A percentile compares a stretch with the other conserved stretches of the same genome.
phyloP scores from a whole-genome alignment of 108 stramenopile genomes.

The Cyclotella sp. region DNA sequence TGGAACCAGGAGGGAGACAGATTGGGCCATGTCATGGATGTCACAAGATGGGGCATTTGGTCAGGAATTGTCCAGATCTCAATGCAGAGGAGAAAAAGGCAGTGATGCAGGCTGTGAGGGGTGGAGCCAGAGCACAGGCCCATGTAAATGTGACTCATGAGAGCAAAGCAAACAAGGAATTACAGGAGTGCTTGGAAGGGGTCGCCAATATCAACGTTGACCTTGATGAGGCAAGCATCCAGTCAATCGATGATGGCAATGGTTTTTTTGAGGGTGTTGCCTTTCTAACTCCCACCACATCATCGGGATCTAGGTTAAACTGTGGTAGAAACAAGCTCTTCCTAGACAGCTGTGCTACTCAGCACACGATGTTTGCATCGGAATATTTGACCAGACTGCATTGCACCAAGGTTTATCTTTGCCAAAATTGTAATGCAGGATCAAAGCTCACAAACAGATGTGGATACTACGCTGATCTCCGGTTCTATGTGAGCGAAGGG shows the following conservation, averaged over 20 bases:
- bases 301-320: background rate
- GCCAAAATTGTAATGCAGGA: constrained; percentile 3
- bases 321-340: background rate
- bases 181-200: constrained; percentile 11
- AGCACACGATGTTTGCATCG: background rate
- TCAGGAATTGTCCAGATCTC: background rate
- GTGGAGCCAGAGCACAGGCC: background rate
- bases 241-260: background rate
- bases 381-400: background rate
- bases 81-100: background rate
- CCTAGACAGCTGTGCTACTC: background rate
- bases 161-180: background rate
- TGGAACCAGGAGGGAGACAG: background rate
- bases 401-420: background rate
- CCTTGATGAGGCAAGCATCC: constrained; percentile 3
- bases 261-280: constrained; percentile 2
- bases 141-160: constrained; percentile 2
- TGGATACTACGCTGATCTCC: too few species aligned
- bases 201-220: background rate
- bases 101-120: background rate
- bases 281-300: background rate
- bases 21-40: constrained; percentile 7
- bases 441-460: too few species aligned
- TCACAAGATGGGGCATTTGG: background rate
- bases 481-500: too few species aligned